phyloP scores from a whole-genome alignment of 2,329 filamentous ascomycete species.

The Zymoseptoria crescenta region DNA sequence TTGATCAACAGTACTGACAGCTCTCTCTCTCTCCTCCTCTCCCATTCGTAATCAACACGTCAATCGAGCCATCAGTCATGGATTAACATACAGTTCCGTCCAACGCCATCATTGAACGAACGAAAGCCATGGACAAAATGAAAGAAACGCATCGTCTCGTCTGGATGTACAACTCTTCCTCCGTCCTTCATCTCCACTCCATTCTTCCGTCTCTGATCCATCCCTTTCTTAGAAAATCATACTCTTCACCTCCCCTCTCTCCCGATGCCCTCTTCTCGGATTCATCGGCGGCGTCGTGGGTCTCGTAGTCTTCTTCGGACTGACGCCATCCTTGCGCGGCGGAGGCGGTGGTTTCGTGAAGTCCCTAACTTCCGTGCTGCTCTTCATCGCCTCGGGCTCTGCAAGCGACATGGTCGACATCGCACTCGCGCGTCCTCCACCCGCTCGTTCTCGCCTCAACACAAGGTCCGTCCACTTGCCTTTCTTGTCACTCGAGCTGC shows the following conservation, averaged over 20 bases:
- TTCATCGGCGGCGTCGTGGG: slow-evolving; percentile 24
- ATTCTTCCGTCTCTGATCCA: not conserved
- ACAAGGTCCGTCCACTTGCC: slow-evolving; percentile 53
- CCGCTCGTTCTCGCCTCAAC: slow-evolving; percentile 37
- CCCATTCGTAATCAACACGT: not conserved
- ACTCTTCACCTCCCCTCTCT: slow-evolving; percentile 31
- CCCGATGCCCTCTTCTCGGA: slow-evolving; percentile 23
- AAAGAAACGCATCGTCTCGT: not conserved
- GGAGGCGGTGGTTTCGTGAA: slow-evolving; percentile 22
- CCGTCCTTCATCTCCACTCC: not conserved
- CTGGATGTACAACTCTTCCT: not conserved
- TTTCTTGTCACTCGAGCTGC: slow-evolving; percentile 40
- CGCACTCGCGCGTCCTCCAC: not conserved
- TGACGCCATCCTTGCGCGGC: slow-evolving; percentile 14
- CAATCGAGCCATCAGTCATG: not conserved
- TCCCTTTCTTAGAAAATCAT: slow-evolving; percentile 30
- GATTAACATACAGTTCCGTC: not conserved
- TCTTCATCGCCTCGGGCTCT: not conserved
- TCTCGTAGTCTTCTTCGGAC: slow-evolving; percentile 18
- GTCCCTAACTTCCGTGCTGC: slow-evolving; percentile 18
- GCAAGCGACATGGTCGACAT: slow-evolving; percentile 3
- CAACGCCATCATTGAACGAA: not conserved
- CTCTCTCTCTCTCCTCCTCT: not conserved
- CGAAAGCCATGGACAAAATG: not conserved
- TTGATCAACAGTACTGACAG: not conserved